phyloP scores from a whole-genome alignment of 345 rosid genomes.

The Clausena lansium region DNA sequence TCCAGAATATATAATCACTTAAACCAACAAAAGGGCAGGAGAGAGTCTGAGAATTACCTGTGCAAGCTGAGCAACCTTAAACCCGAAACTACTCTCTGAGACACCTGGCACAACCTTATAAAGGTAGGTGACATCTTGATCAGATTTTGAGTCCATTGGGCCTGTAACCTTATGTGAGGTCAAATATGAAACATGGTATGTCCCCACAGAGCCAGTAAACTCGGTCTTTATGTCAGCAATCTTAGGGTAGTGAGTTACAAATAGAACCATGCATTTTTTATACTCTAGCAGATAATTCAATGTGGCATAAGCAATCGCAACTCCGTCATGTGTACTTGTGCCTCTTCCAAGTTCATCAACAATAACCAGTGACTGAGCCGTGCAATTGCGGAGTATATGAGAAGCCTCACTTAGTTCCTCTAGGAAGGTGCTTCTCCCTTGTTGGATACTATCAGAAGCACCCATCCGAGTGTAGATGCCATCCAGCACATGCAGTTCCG shows the following conservation, averaged over 20 bases:
- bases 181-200: slow-evolving; percentile 88
- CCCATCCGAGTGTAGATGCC: slow-evolving; percentile 93
- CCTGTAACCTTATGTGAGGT: slow-evolving; percentile 36
- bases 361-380: slow-evolving; percentile 71
- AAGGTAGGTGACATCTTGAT: slow-evolving; percentile 72
- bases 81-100: slow-evolving; percentile 82
- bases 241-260: slow-evolving; percentile 94
- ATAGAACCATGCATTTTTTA: slow-evolving; percentile 75
- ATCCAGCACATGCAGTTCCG: slow-evolving; percentile 74
- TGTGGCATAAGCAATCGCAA: slow-evolving; percentile 92
- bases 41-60: slow-evolving; percentile 44
- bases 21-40: slow-evolving; percentile 4
- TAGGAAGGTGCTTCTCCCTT: slow-evolving; percentile 85
- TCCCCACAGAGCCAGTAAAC: slow-evolving; percentile 58
- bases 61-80: slow-evolving; percentile 89
- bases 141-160: slow-evolving; percentile 24
- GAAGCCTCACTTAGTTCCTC: slow-evolving; percentile 92
- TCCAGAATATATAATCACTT: background rate
- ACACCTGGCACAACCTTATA: slow-evolving; percentile 86
- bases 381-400: slow-evolving; percentile 66
- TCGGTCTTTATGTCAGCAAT: slow-evolving; percentile 53
- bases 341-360: slow-evolving; percentile 97
- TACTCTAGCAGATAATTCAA: slow-evolving; percentile 64
- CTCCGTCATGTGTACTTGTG: slow-evolving; percentile 94
- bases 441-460: slow-evolving; percentile 93